Conservation (phyloP, 2,329 filamentous ascomycete genomes). For the Sclerotinia sclerotiorum region DNA sequence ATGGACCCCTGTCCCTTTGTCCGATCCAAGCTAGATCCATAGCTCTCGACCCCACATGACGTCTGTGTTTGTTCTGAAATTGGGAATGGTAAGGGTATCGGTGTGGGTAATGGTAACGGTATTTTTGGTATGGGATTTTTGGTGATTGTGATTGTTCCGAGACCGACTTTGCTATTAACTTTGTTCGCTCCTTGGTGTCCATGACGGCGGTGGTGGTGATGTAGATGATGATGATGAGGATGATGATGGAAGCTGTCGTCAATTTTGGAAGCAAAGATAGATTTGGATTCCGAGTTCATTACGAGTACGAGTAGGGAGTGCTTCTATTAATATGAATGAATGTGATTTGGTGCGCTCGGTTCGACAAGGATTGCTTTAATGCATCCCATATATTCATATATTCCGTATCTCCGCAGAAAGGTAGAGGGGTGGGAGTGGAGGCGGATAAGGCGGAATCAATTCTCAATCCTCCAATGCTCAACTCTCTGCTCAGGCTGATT, state of each 20-base stretch:
- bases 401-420: neutral
- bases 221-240: no score
- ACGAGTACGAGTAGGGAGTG: neutral
- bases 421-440: neutral
- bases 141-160: neutral
- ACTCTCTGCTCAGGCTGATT: neutral
- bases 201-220: neutral
- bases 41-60: conserved; percentile 9
- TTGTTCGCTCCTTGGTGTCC: neutral
- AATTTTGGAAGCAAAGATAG: neutral
- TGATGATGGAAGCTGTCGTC: neutral
- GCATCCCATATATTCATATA: neutral
- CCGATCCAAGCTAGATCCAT: conserved; percentile 3
- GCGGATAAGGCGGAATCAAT: neutral
- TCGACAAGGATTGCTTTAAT: neutral
- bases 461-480: no score
- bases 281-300: conserved; percentile 12
- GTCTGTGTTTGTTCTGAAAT: conserved; percentile 4
- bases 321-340: neutral
- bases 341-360: neutral
- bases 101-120: no score
- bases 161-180: conserved; percentile 1
- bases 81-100: neutral
- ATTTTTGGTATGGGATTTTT: neutral
- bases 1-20: conserved; percentile 20